Conservation (phyloP, 805 yeast genomes). For the Sugiyamaella boreocaroliniensis region DNA sequence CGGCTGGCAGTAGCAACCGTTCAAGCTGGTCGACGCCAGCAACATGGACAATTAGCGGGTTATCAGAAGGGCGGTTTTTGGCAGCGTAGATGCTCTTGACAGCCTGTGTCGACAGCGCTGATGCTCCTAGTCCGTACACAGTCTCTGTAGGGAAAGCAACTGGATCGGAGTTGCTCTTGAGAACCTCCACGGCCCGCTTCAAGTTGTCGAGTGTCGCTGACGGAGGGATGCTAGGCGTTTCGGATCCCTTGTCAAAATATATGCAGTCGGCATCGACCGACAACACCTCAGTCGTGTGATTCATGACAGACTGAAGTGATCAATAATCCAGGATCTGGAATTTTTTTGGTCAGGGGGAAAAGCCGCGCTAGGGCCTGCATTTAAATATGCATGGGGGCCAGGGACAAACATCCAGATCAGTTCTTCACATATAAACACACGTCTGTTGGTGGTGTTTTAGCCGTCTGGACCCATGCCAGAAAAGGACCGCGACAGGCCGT, state of each 20-base stretch:
- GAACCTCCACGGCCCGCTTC: slow-evolving; percentile 49
- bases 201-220: slow-evolving; percentile 33
- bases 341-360: not conserved
- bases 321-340: not conserved
- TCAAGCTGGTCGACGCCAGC: slow-evolving; percentile 69
- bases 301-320: not conserved
- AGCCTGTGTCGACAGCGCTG: slow-evolving; percentile 65
- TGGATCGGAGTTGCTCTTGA: slow-evolving; percentile 47
- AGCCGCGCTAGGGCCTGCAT: not conserved
- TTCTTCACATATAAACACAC: not conserved
- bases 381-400: not conserved
- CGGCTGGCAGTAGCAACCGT: slow-evolving; percentile 44
- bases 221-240: slow-evolving; percentile 11
- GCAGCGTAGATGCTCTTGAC: slow-evolving; percentile 76
- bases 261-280: slow-evolving; percentile 51
- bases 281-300: slow-evolving; percentile 32
- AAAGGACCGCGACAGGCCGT: not conserved
- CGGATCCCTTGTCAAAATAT: slow-evolving; percentile 39
- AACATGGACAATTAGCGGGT: slow-evolving; percentile 87
- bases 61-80: slow-evolving; percentile 91
- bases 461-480: not conserved
- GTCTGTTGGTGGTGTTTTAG: not conserved
- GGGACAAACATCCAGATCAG: not conserved
- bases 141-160: slow-evolving; percentile 97
- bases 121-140: slow-evolving; percentile 92